phyloP scores from a whole-genome alignment of 1,284 basidiomycete genomes.

The Pholiota adiposa region DNA sequence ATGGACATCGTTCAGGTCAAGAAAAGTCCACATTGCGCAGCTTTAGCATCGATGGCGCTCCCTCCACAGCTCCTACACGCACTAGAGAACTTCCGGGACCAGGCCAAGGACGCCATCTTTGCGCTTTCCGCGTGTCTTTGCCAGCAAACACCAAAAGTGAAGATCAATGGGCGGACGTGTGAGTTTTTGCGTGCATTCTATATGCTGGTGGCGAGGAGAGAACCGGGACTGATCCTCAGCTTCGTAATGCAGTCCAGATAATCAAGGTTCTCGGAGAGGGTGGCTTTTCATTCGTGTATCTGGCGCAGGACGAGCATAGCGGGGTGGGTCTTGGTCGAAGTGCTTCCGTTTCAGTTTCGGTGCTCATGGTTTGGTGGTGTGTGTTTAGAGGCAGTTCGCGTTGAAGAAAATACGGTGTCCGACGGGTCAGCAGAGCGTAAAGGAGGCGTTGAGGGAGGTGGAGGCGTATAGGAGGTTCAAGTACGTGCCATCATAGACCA shows the following conservation, averaged over 20 bases:
- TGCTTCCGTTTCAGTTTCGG: neutral
- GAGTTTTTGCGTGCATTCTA: slow-evolving; percentile 34
- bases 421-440: slow-evolving; percentile 80
- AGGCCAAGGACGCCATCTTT: slow-evolving; percentile 79
- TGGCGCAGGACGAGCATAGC: slow-evolving; percentile 86
- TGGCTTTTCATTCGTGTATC: slow-evolving; percentile 94
- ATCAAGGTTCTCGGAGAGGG: slow-evolving; percentile 92
- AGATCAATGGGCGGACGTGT: slow-evolving; percentile 94
- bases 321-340: slow-evolving; percentile 52
- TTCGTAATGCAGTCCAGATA: slow-evolving; percentile 68
- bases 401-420: slow-evolving; percentile 94
- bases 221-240: slow-evolving; percentile 3
- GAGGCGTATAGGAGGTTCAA: slow-evolving; percentile 91
- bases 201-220: neutral
- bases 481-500: slow-evolving; percentile 50
- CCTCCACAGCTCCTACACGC: slow-evolving; percentile 45
- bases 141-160: slow-evolving; percentile 81
- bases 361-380: slow-evolving; percentile 3
- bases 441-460: slow-evolving; percentile 87
- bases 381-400: slow-evolving; percentile 89
- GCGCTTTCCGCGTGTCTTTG: slow-evolving; percentile 81
- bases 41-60: slow-evolving; percentile 38
- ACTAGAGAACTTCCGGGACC: slow-evolving; percentile 70
- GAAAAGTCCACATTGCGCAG: neutral
- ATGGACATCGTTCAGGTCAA: too few species aligned